Evolutionary conservation across 1,284 basidiomycete genomes (phyloP).

Genomic region (Trametes hirsuta): DNA sequence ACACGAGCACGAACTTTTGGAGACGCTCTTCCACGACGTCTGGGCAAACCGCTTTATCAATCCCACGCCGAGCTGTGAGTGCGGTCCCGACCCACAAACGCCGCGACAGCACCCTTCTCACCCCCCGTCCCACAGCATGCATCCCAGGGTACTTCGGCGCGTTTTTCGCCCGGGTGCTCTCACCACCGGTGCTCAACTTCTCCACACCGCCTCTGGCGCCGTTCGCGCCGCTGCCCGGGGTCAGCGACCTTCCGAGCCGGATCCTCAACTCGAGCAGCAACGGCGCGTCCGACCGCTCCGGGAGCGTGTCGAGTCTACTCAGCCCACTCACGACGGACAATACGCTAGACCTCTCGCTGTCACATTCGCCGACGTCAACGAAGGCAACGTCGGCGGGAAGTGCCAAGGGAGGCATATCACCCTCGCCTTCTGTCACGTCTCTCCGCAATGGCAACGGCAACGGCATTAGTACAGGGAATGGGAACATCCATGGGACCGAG

Average conservation of each 20-base stretch:
- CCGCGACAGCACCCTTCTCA: background rate
- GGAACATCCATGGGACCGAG: background rate
- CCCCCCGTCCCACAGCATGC: slow-evolving; percentile 46
- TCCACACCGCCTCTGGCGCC: slow-evolving; percentile 74
- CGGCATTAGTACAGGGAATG: background rate
- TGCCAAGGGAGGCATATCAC: slow-evolving; percentile 10
- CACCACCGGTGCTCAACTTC: slow-evolving; percentile 64
- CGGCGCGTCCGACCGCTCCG: background rate
- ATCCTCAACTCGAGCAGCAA: background rate
- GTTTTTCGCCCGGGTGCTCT: slow-evolving; percentile 66
- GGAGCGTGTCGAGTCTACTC: slow-evolving; percentile 2
- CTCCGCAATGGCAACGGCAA: background rate
- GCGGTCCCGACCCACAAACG: background rate
- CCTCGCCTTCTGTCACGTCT: slow-evolving; percentile 13
- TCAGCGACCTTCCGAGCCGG: background rate
- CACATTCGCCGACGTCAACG: slow-evolving; percentile 18
- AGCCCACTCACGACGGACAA: background rate
- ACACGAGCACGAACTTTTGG: slow-evolving; percentile 41
- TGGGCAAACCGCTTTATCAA: slow-evolving; percentile 42
- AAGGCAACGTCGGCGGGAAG: slow-evolving; percentile 11
- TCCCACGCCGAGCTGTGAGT: slow-evolving; percentile 37
- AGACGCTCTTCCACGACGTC: slow-evolving; percentile 38
- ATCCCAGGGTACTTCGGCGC: slow-evolving; percentile 72
- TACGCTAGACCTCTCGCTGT: slow-evolving; percentile 5
- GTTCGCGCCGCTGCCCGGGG: slow-evolving; percentile 54